Evolutionary conservation across 2,329 filamentous ascomycete genomes (phyloP).

Genomic region (Aspergillus sp.): DNA sequence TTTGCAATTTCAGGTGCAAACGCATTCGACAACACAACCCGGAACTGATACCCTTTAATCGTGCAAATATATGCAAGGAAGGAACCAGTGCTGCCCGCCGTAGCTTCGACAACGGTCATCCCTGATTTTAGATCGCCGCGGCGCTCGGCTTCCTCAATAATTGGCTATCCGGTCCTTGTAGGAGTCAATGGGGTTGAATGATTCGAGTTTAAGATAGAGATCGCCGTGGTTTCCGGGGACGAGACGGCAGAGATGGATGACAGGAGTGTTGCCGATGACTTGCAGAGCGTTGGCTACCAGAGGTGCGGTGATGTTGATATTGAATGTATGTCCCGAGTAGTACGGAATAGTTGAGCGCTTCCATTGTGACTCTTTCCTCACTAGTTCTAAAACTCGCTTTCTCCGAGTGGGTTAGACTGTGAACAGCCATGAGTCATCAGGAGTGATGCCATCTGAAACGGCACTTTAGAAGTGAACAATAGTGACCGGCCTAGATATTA

Average conservation of each 20-base stretch:
- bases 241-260: slow-evolving; percentile 72
- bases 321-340: no score
- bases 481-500: no score
- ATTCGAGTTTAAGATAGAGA: slow-evolving; percentile 76
- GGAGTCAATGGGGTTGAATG: slow-evolving; percentile 78
- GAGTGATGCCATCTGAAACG: no score
- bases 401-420: no score
- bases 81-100: slow-evolving; percentile 69
- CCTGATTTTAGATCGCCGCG: slow-evolving; percentile 82
- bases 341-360: no score
- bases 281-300: not conserved
- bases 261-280: slow-evolving; percentile 72
- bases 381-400: no score
- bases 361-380: no score
- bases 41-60: slow-evolving; percentile 8
- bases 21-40: slow-evolving; percentile 7
- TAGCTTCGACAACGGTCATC: slow-evolving; percentile 87
- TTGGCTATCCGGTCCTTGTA: slow-evolving; percentile 86
- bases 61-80: slow-evolving; percentile 11
- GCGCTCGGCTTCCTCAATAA: slow-evolving; percentile 85
- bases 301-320: not conserved
- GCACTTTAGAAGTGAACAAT: no score
- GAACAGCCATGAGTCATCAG: no score
- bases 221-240: slow-evolving; percentile 77
- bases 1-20: slow-evolving; percentile 7